A percentile compares a stretch with the other conserved stretches of the same genome.
phyloP scores from a whole-genome alignment of 306 rosid species.

The Vigna radiata region DNA sequence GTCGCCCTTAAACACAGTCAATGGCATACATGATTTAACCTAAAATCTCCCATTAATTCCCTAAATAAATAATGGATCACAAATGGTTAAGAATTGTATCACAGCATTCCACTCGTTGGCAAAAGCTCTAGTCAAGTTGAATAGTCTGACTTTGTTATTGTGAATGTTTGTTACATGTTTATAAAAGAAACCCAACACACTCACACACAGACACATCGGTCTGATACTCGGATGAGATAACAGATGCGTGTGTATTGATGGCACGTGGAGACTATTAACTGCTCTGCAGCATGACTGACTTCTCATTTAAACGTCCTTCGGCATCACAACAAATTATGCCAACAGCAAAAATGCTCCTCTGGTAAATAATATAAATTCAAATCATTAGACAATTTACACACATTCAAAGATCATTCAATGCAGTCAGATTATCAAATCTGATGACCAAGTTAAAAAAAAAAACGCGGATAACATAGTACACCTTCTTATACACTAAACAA shows the following conservation, averaged over 20 bases:
- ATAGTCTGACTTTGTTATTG: constrained; percentile 1
- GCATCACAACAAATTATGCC: constrained; percentile 94
- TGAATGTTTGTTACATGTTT: constrained; percentile 6
- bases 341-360: constrained; percentile 83
- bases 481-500: constrained; percentile 2
- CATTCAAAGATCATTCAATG: constrained; percentile 6
- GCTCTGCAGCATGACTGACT: constrained; percentile 87
- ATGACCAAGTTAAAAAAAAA: not conserved
- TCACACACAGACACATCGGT: constrained; percentile 8
- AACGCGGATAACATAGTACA: not conserved
- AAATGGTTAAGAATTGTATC: constrained; percentile 26
- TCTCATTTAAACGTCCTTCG: constrained; percentile 90
- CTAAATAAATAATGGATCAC: constrained; percentile 30
- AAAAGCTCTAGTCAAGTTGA: constrained; percentile 19
- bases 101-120: not conserved
- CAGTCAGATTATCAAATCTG: constrained; percentile 36
- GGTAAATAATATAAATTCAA: constrained; percentile 47
- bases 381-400: constrained; percentile 36
- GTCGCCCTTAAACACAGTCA: constrained; percentile 9
- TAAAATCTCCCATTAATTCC: constrained; percentile 3
- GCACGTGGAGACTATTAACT: constrained; percentile 56
- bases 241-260: constrained; percentile 1
- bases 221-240: constrained; percentile 9
- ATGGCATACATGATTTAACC: constrained; percentile 36
- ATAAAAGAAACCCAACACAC: constrained; percentile 1